phyloP scores from a whole-genome alignment of 495 filamentous ascomycete genomes.

The Baudoinia panamericana region DNA sequence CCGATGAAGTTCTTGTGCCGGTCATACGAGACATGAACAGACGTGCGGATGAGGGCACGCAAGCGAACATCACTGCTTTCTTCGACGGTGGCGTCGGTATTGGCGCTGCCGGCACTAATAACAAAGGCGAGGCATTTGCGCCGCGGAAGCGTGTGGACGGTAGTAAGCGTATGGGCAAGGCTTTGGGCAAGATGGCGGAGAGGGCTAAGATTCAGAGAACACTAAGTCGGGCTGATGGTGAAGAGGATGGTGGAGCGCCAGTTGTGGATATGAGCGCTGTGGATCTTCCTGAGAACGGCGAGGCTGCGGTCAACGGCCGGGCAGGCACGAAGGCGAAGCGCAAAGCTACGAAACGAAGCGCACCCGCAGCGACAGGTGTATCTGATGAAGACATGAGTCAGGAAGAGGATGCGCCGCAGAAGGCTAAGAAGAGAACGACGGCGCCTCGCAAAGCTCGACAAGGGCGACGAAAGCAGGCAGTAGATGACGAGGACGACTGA shows the following conservation, averaged over 20 bases:
- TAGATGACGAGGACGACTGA: too few species aligned
- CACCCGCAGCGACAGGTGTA: too few species aligned
- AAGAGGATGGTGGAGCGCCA: too few species aligned
- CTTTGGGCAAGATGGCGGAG: conserved; percentile 53
- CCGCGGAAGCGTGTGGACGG: conserved; percentile 49
- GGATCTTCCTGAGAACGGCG: too few species aligned
- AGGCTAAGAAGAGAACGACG: too few species aligned
- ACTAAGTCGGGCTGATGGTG: neutral
- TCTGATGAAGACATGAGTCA: too few species aligned
- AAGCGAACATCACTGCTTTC: conserved; percentile 88
- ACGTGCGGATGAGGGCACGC: conserved; percentile 73
- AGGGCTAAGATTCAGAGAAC: conserved; percentile 34
- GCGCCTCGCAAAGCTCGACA: too few species aligned
- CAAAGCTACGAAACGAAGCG: too few species aligned
- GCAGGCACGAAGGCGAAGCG: too few species aligned
- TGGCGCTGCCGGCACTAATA: conserved; percentile 28
- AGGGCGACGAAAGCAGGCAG: too few species aligned
- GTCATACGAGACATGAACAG: conserved; percentile 91
- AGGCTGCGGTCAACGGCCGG: too few species aligned
- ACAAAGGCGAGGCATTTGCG: conserved; percentile 53
- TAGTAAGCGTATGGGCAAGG: conserved; percentile 70
- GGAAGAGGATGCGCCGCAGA: too few species aligned
- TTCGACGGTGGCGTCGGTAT: conserved; percentile 52
- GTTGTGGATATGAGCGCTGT: conserved; percentile 3
- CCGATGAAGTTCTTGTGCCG: conserved; percentile 86